Base-by-base conservation (phyloP, 2,329 filamentous ascomycete genomes). In the Sclerotinia minor region DNA sequence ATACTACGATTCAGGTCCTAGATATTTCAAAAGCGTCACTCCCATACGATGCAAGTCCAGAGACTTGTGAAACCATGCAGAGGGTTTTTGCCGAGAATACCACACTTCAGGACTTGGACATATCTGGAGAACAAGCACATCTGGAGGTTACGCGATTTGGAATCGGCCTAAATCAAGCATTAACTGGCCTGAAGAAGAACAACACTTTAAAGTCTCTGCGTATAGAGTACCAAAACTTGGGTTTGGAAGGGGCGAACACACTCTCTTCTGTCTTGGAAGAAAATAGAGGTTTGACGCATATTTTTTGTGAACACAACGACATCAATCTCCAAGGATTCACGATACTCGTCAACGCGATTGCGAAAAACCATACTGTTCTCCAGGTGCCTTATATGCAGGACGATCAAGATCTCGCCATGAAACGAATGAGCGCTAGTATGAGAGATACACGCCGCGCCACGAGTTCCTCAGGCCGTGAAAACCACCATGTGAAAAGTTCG, bases 271-370 rank as follows among this genome's bases (percentile, higher is more conserved):
- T 92, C 21, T 79, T 92, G 47, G 86, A 89, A 73, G 82, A 82
- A 69, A 92, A 92, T 73, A 81, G 78, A 2, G 85, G 84, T 1
- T 79, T 92, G 6, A 82, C 83, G 35, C 86, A 91, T 75, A 81
- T 92, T 7, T 83, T 90, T 72, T 92, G 89, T 76, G 88, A 89
- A 70, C 87, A 89, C 76, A 92, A 92, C 74, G 86, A 87, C 66
- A 89, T 91, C 67, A 88, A 87, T 57, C 80, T 91, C n/a, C 86
- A 89, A 71, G 88, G 87, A 1, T 88, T 90, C 71, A 90, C 87
- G 0, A 87, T 88, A 64, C 79, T 91, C 8, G 86, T 92, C 61
- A 89, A 91, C 73, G 84, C 87, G 24, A 78, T 92, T n/a, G 83
- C 88, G 69, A 84, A 83, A 53, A 92, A 92, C 73, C 84, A 82